These are phyloP conservation scores for Rhodotorula sp. DNA, from an alignment of 1,284 basidiomycete genomes.

Conservation along the genomic window DNA sequence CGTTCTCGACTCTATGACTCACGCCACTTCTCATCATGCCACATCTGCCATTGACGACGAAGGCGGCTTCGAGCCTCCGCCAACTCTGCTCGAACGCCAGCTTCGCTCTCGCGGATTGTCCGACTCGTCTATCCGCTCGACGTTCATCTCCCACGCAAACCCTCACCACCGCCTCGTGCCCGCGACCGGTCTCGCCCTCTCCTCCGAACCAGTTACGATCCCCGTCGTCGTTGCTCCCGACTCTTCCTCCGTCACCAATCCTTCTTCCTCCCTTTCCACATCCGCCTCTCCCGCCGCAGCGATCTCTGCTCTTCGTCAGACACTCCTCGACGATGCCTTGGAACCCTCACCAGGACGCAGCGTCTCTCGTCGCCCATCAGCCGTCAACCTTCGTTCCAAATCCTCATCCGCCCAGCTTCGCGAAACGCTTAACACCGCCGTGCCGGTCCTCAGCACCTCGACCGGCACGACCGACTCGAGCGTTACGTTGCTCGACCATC, in stretches of 20 bases:
- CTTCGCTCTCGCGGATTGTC: conserved; percentile 75
- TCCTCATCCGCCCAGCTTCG: no score
- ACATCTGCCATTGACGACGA: background rate
- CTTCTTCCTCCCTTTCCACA: background rate
- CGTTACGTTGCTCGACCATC: background rate
- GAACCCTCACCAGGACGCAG: no score
- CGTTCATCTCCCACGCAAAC: conserved; percentile 58
- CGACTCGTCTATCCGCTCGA: conserved; percentile 84
- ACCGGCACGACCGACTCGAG: conserved; percentile 8
- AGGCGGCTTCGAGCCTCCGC: conserved; percentile 44
- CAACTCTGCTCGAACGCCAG: conserved; percentile 60
- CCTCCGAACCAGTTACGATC: conserved; percentile 19
- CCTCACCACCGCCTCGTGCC: conserved; percentile 38
- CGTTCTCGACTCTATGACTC: conserved; percentile 62
- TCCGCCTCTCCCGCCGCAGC: background rate
- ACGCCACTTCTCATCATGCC: conserved; percentile 41
- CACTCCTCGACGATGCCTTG: no score
- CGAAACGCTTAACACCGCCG: background rate
- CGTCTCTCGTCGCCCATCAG: background rate
- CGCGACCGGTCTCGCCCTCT: conserved; percentile 31
- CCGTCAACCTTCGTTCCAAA: background rate
- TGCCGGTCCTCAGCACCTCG: background rate
- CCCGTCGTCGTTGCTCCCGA: background rate
- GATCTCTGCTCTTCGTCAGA: background rate
- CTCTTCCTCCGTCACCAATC: background rate